These are phyloP conservation scores for Nigrospora sphaerica DNA, from an alignment of 2,329 filamentous ascomycete species.

Conservation along the genomic window DNA sequence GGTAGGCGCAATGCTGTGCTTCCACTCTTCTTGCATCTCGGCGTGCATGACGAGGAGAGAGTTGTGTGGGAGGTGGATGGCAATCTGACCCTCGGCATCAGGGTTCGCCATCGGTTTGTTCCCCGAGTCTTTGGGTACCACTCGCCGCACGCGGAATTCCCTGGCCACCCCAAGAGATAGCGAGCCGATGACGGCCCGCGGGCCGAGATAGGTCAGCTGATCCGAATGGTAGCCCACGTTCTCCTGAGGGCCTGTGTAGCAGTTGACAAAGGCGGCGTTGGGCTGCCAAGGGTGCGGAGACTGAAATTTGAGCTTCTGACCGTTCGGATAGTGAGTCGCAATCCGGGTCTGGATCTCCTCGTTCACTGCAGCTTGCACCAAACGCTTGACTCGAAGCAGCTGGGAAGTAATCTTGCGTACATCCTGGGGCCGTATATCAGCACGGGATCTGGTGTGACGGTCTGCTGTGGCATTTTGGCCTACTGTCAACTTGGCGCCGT, in stretches of 20 bases:
- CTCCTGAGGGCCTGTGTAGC: constrained; percentile 75
- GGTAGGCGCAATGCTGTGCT: constrained; percentile 75
- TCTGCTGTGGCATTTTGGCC: constrained; percentile 6
- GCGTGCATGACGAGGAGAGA: constrained; percentile 93
- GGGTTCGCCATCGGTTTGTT: constrained; percentile 34
- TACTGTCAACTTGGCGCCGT: constrained; percentile 65
- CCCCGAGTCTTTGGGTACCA: constrained; percentile 54
- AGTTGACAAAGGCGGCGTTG: constrained; percentile 92
- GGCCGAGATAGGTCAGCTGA: constrained; percentile 87
- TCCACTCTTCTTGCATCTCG: constrained; percentile 97
- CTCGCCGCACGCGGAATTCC: constrained; percentile 79
- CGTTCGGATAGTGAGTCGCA: constrained; percentile 55
- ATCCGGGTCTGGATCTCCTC: constrained; percentile 68
- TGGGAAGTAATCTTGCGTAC: constrained; percentile 70
- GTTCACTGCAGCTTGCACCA: constrained; percentile 73
- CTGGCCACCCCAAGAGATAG: constrained; percentile 86
- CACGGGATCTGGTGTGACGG: neutral
- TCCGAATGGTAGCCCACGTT: constrained; percentile 90
- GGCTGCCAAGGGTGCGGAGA: constrained; percentile 67
- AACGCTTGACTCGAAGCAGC: constrained; percentile 60
- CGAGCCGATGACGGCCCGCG: constrained; percentile 80
- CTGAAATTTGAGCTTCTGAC: constrained; percentile 72
- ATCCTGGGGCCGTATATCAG: constrained; percentile 40
- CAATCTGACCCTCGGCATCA: constrained; percentile 76
- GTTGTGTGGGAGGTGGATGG: constrained; percentile 91